Evolutionary conservation across 176 grass and related monocot species (phyloP), one percentile per base, ranked within the genome.

Genomic region (Pharus latifolius): DNA sequence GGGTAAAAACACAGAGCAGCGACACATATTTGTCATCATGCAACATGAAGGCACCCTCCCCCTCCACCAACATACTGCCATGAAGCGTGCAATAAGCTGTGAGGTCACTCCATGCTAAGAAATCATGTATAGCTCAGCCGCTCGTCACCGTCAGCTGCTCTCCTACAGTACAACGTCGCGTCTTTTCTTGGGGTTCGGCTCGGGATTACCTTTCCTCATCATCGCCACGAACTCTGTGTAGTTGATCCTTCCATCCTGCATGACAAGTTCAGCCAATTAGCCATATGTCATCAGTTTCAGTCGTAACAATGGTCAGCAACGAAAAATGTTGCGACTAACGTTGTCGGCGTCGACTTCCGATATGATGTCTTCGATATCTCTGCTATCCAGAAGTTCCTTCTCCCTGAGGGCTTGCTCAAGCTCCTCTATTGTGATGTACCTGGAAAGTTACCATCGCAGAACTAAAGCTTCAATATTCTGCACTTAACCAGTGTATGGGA

Each of bases 321-420:
- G 2, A 31, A 23, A 27, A 70, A 25, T 26, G 23, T 45, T 47
- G 57, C 6, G 0, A 45, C 88, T 83, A 84, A 95, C 91, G 50
- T 95, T 95, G 62, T 95, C 91, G 66, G 91, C 83, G 38, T 90
- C 91, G 26, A 85, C 87, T 69, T 95, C 91, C 1, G 83, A 66
- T 49, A 90, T 90, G 87, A 95, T 78, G 46, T 95, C 91, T 27
- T 84, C 90, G 68, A 95, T 90, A 52, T 95, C 87, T 74, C 84
- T 77, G 63, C 87, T 83, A 44, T 95, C 91, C 30, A 90, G 65
- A 22, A 90, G 70, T 3, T 83, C 91, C 32, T 95, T 87, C 91
- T 95, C 91, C 76, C 62, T 80, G 46, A 95, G 67, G 3, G 91
- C 91, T 53, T 95, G 91, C 70, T 95, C 91, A 16, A 95, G 87